Evolutionary conservation across 345 rosid species (phyloP), one percentile per base, ranked within the genome.

Genomic region (Pugionium cornutum): DNA sequence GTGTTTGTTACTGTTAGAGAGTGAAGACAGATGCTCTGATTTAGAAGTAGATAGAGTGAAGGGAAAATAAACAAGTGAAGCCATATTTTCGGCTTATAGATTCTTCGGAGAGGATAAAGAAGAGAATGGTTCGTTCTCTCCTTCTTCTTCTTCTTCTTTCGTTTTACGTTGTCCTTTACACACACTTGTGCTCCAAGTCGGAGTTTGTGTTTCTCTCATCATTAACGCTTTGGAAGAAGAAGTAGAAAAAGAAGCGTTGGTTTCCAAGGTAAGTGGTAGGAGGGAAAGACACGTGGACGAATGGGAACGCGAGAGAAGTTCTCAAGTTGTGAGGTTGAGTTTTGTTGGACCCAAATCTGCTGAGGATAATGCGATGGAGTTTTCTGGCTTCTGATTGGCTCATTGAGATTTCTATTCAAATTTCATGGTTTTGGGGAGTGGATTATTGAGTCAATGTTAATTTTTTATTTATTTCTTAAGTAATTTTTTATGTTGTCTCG

Each of bases 271-370:
- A 78, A 78, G 87, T 80, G 98, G 98, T 80, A 69, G 50, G 46
- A 75, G 67, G 57, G 76, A 65, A 69, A 78, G 41, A 81, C 88
- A 84, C 95, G 98, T 89, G 98, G 98, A 76, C 50, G 63, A 70
- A 55, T 49, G 77, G 76, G 74, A 73, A 41, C n/a, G 18, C 18
- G 18, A 18, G 18, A 18, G 18, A 18, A 18, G 18, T 56, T 1
- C 66, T 6, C 58, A 45, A 57, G 49, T 64, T 77, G 30, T 86
- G 89, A 76, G 91, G 89, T 47, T 65, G 85, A 78, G 89, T 66
- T 79, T 81, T 60, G 77, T 39, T 8, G 37, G 48, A 53, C 48
- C 25, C 54, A 28, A 67, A 74, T 74, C 77, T 30, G 40, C 48
- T 62, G 5, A 33, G 65, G 68, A 74, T 68, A 62, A 67, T 48